These are phyloP conservation scores for Mycena crocata DNA, from an alignment of 768 basidiomycete genomes.

Conservation along the genomic window DNA sequence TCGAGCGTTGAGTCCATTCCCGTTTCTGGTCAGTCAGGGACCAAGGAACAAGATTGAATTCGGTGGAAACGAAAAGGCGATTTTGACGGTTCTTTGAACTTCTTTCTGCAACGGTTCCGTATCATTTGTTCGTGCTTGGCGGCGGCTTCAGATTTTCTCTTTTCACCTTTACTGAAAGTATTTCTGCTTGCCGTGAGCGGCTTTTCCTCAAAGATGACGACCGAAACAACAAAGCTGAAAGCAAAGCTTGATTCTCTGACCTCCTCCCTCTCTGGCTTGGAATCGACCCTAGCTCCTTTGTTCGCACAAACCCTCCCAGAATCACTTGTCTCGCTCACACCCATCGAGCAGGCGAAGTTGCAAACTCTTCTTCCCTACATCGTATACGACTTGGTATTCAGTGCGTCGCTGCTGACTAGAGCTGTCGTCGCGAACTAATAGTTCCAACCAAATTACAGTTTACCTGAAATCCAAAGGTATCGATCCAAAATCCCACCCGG, in stretches of 20 bases:
- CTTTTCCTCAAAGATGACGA: constrained; percentile 48
- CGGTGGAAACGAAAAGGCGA: too few relatives aligned
- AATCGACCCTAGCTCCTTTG: constrained; percentile 72
- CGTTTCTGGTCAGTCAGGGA: too few relatives aligned
- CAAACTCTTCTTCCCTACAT: constrained; percentile 86
- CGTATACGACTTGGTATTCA: constrained; percentile 87
- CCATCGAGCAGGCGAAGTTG: constrained; percentile 84
- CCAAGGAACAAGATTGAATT: too few relatives aligned
- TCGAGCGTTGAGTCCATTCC: too few relatives aligned
- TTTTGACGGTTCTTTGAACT: too few relatives aligned
- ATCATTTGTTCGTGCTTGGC: background rate
- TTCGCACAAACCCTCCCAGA: constrained; percentile 77
- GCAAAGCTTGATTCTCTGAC: constrained; percentile 61
- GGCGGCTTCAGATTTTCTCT: background rate
- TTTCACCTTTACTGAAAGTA: too few relatives aligned
- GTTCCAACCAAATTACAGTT: constrained; percentile 56
- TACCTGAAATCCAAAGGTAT: constrained; percentile 85
- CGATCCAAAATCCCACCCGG: constrained; percentile 83
- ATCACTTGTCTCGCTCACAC: constrained; percentile 70
- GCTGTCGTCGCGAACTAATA: background rate
- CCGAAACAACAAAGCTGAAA: constrained; percentile 59
- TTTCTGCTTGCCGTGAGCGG: background rate
- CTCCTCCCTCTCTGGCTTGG: constrained; percentile 75
- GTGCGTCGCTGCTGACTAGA: constrained; percentile 53
- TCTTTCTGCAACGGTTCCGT: too few relatives aligned